A percentile compares a stretch with the other conserved stretches of the same genome.
Evolutionary conservation across 305 asterid genomes (phyloP).

Genomic region (Solanum hybrid): DNA sequence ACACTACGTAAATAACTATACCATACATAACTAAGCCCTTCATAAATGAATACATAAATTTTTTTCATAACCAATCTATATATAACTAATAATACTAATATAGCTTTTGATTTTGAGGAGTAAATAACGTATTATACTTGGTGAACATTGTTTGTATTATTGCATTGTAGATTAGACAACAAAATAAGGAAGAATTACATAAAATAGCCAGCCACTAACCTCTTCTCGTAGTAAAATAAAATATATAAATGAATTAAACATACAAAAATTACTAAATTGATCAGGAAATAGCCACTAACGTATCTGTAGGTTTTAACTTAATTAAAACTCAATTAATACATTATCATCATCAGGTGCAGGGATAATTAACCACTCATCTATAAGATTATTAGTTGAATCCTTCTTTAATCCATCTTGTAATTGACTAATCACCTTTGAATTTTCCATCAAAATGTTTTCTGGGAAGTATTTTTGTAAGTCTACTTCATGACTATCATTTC

Average conservation of each 20-base stretch:
- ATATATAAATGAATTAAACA: neutral
- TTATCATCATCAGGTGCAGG: conserved; percentile 17
- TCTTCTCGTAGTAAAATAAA: no score
- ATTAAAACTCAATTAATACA: neutral
- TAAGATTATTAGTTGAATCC: neutral
- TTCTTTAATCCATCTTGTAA: neutral
- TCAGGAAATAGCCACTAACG: neutral
- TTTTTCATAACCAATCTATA: neutral
- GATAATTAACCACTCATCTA: conserved; percentile 24
- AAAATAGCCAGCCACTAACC: neutral
- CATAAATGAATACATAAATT: no score
- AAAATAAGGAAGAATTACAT: neutral
- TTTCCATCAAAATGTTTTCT: neutral
- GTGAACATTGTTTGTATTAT: neutral
- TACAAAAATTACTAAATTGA: neutral
- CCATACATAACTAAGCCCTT: no score
- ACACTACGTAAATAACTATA: no score
- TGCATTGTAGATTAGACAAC: neutral
- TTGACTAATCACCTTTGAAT: neutral
- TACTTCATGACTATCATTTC: neutral
- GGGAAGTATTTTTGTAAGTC: neutral
- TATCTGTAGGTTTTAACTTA: neutral
- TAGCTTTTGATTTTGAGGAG: neutral
- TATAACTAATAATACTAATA: no score
- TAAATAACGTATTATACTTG: neutral